These are phyloP conservation scores for Aspergillus pseudoviridinutans DNA, from an alignment of 2,329 filamentous ascomycete species.

Conservation along the genomic window DNA sequence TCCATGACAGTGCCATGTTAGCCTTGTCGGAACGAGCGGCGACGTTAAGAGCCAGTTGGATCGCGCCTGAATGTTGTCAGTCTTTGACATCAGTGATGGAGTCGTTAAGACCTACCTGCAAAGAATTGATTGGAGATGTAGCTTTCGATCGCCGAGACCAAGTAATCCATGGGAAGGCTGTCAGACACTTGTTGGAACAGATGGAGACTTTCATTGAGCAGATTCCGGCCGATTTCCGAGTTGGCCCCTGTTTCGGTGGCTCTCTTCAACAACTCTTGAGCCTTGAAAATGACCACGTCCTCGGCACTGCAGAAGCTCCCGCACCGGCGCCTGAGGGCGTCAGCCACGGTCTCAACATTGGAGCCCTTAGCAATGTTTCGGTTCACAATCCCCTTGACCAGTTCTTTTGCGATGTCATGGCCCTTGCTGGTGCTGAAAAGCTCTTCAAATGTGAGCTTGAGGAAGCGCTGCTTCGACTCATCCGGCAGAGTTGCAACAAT, in stretches of 20 bases:
- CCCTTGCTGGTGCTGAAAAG: constrained; percentile 77
- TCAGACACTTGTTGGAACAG: constrained; percentile 86
- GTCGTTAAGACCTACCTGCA: constrained; percentile 51
- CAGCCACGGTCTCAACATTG: constrained; percentile 95
- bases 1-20: constrained; percentile 78
- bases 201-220: constrained; percentile 83
- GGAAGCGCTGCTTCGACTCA: constrained; percentile 63
- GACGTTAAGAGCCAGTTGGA: constrained; percentile 78
- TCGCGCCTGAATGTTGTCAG: constrained; percentile 55
- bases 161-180: constrained; percentile 74
- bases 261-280: constrained; percentile 88
- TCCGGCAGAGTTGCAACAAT: constrained; percentile 76
- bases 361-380: constrained; percentile 94
- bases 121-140: constrained; percentile 84
- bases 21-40: constrained; percentile 82
- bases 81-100: constrained; percentile 16
- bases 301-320: constrained; percentile 97
- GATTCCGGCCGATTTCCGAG: constrained; percentile 68
- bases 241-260: constrained; percentile 75
- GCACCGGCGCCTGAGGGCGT: constrained; percentile 85
- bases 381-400: constrained; percentile 97
- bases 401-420: constrained; percentile 83
- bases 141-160: constrained; percentile 71
- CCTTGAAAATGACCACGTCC: constrained; percentile 97
- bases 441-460: constrained; percentile 77